Percentiles rank a stretch among this genome's conserved stretches.
These are phyloP conservation scores for Neurospora cerealis DNA, from an alignment of 495 filamentous ascomycete genomes.

Conservation along the genomic window DNA sequence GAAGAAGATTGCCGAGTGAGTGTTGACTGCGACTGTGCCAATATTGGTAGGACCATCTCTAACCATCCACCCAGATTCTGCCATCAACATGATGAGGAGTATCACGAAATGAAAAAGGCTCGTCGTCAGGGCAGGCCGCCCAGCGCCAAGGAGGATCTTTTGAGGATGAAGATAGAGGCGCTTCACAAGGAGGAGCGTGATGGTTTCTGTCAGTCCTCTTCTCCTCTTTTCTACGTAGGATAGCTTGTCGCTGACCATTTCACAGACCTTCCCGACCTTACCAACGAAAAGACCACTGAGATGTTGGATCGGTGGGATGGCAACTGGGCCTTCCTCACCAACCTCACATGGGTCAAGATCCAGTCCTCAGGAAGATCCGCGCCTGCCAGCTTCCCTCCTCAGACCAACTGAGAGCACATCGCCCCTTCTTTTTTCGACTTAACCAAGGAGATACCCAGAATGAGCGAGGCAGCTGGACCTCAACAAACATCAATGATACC, in stretches of 20 bases:
- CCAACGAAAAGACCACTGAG: constrained; percentile 31
- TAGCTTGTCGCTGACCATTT: constrained; percentile 3
- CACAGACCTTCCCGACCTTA: constrained; percentile 43
- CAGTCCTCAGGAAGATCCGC: constrained; percentile 45
- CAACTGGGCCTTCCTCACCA: constrained; percentile 43
- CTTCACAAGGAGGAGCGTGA: constrained; percentile 75
- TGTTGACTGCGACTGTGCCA: background rate
- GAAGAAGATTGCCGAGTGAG: constrained; percentile 52
- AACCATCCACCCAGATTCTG: constrained; percentile 48
- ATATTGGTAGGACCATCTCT: background rate
- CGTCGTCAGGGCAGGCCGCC: constrained; percentile 76
- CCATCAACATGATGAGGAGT: constrained; percentile 66
- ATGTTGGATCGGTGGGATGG: constrained; percentile 41
- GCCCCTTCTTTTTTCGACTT: background rate
- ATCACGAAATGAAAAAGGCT: constrained; percentile 59
- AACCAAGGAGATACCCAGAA: background rate
- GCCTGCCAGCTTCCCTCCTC: constrained; percentile 57
- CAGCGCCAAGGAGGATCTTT: constrained; percentile 62
- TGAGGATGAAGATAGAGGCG: constrained; percentile 56
- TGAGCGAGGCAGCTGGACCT: constrained; percentile 1
- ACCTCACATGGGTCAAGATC: constrained; percentile 50
- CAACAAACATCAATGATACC: constrained; percentile 6
- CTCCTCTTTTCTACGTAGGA: background rate
- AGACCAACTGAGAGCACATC: constrained; percentile 11
- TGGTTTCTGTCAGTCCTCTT: constrained; percentile 55